Evolutionary conservation across 768 basidiomycete species (phyloP).

Genomic region (Tubosaeta sp.): DNA sequence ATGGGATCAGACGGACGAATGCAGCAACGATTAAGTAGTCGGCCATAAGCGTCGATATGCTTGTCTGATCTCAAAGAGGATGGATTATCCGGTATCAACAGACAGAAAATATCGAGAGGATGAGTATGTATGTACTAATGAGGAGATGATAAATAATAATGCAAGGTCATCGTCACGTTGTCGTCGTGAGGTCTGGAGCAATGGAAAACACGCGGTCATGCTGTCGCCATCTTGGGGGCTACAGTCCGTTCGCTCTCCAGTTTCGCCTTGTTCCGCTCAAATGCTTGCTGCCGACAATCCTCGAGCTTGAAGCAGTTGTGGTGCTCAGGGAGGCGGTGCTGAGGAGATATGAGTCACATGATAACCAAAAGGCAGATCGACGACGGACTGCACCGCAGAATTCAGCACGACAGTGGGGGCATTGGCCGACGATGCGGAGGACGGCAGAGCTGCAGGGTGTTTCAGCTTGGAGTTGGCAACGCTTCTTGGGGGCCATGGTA

Average conservation of each 20-base stretch:
- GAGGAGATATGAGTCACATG: constrained; percentile 10
- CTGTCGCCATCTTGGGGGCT: constrained; percentile 80
- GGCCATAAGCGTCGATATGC: background rate
- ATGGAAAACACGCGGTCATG: constrained; percentile 36
- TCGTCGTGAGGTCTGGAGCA: constrained; percentile 9
- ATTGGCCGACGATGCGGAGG: constrained; percentile 80
- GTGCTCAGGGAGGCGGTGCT: constrained; percentile 90
- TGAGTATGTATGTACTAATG: constrained; percentile 16
- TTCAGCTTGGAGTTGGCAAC: constrained; percentile 65
- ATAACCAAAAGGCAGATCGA: background rate
- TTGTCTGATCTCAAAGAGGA: constrained; percentile 3
- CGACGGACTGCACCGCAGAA: constrained; percentile 73
- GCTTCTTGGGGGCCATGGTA: constrained; percentile 80
- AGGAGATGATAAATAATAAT: constrained; percentile 26
- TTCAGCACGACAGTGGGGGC: constrained; percentile 70
- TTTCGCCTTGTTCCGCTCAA: constrained; percentile 82
- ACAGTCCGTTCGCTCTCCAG: constrained; percentile 87
- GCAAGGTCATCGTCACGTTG: constrained; percentile 21
- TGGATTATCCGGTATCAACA: constrained; percentile 17
- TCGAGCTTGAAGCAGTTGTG: constrained; percentile 81
- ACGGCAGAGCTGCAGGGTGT: constrained; percentile 68
- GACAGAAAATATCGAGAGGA: constrained; percentile 7
- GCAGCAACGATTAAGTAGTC: background rate
- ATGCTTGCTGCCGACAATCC: constrained; percentile 83
- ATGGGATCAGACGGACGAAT: too few relatives aligned